Conservation (phyloP, 768 basidiomycete species). For the Boletales sp. region DNA sequence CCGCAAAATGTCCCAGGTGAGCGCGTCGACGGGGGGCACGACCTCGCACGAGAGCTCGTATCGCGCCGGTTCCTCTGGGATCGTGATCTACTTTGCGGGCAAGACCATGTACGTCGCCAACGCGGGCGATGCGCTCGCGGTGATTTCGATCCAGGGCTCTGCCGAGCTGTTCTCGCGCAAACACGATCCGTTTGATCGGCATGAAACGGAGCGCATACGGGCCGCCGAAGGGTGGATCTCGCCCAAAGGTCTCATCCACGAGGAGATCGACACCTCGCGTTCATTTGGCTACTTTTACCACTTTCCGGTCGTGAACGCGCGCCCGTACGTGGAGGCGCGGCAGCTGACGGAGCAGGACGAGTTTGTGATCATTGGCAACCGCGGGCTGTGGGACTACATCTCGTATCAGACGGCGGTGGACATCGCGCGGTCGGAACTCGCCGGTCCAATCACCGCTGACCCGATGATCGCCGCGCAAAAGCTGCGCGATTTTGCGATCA, state of each 20-base stretch:
- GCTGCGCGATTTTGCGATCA: constrained; percentile 92
- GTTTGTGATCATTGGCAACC: constrained; percentile 93
- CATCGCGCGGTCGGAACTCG: constrained; percentile 72
- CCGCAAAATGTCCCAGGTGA: constrained; percentile 75
- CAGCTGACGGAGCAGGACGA: constrained; percentile 83
- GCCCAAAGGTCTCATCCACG: constrained; percentile 85
- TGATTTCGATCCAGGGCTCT: constrained; percentile 73
- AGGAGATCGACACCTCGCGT: constrained; percentile 87
- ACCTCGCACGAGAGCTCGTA: constrained; percentile 44
- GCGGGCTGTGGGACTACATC: constrained; percentile 90
- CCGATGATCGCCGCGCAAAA: constrained; percentile 95
- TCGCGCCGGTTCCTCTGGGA: constrained; percentile 74
- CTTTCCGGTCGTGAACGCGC: constrained; percentile 85
- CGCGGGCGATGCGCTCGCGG: constrained; percentile 82
- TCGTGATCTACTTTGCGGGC: constrained; percentile 80
- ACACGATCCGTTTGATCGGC: constrained; percentile 87
- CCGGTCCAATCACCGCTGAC: constrained; percentile 71
- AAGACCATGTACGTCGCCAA: constrained; percentile 88
- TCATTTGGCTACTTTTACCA: constrained; percentile 92
- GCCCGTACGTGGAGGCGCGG: constrained; percentile 71
- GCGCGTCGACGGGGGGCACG: constrained; percentile 37
- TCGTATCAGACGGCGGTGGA: constrained; percentile 95
- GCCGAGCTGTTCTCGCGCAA: constrained; percentile 71
- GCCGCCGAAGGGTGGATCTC: constrained; percentile 93
- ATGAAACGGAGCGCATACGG: constrained; percentile 84